These are phyloP conservation scores for Hygrocybe punicea DNA, from an alignment of 768 basidiomycete genomes.

Conservation along the genomic window DNA sequence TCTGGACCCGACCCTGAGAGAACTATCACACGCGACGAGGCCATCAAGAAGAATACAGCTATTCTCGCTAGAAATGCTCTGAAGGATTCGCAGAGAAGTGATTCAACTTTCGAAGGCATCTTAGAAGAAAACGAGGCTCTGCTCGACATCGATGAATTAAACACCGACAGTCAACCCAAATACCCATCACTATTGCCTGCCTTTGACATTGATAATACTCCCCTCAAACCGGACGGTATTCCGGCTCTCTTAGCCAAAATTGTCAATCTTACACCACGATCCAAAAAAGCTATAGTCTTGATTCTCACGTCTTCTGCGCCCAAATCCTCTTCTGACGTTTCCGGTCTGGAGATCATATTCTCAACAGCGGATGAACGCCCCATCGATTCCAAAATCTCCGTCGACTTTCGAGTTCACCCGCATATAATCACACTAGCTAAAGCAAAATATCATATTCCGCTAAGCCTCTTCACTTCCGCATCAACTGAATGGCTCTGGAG, in stretches of 20 bases:
- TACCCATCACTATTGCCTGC: not conserved
- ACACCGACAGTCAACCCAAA: not conserved
- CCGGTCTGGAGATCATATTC: not conserved
- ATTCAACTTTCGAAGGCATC: not conserved
- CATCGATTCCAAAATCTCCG: not conserved
- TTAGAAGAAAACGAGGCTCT: not conserved
- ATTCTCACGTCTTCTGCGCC: no score
- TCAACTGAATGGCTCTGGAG: not conserved
- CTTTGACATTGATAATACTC: not conserved
- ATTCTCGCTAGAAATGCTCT: not conserved
- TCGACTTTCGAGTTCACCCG: conserved; percentile 10
- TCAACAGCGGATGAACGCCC: not conserved
- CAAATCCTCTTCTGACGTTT: no score
- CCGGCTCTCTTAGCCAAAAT: not conserved
- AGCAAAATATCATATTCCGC: conserved; percentile 2
- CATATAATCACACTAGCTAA: conserved; percentile 9
- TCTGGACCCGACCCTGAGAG: not conserved
- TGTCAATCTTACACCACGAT: no score
- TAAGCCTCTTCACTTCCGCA: not conserved
- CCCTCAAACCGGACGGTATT: not conserved
- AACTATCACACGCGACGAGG: not conserved
- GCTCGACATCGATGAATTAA: not conserved
- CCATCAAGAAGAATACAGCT: not conserved
- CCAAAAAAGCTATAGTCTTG: no score
- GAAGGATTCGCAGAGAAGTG: not conserved